Conservation (phyloP, 306 rosid genomes). For the Begonia peltatifolia region DNA sequence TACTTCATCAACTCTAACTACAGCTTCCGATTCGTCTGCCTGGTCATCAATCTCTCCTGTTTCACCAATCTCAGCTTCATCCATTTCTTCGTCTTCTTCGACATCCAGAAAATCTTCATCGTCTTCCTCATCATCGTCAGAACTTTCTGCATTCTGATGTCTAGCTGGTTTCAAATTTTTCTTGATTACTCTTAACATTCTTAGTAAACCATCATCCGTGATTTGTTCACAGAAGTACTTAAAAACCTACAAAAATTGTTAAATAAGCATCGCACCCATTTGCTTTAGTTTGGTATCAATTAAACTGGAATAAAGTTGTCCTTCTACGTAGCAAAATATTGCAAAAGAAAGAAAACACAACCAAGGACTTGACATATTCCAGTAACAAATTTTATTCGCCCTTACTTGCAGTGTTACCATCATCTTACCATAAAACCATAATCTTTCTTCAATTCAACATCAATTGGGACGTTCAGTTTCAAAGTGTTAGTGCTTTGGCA, state of each 20-base stretch:
- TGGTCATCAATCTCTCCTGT: constrained; percentile 75
- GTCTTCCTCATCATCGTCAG: constrained; percentile 32
- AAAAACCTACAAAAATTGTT: constrained; percentile 45
- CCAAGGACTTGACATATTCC: too few species aligned
- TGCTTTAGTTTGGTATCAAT: too few species aligned
- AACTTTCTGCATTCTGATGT: constrained; percentile 50
- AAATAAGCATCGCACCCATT: too few species aligned
- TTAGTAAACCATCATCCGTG: constrained; percentile 63
- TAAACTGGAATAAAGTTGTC: too few species aligned
- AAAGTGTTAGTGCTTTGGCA: too few species aligned
- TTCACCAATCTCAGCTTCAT: constrained; percentile 60
- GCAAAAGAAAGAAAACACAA: too few species aligned
- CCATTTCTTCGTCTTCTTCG: constrained; percentile 61
- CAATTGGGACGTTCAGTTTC: too few species aligned
- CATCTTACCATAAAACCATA: too few species aligned
- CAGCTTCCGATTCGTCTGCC: constrained; percentile 72
- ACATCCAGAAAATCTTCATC: constrained; percentile 57
- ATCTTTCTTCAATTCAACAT: too few species aligned
- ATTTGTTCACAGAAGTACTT: constrained; percentile 57
- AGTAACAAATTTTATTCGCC: too few species aligned
- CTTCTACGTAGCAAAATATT: too few species aligned
- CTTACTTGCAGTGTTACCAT: too few species aligned
- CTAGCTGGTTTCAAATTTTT: constrained; percentile 70
- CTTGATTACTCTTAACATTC: constrained; percentile 69
- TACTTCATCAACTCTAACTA: constrained; percentile 39